phyloP scores from a whole-genome alignment of 2,329 filamentous ascomycete species.

The Zopfia rhizophila region DNA sequence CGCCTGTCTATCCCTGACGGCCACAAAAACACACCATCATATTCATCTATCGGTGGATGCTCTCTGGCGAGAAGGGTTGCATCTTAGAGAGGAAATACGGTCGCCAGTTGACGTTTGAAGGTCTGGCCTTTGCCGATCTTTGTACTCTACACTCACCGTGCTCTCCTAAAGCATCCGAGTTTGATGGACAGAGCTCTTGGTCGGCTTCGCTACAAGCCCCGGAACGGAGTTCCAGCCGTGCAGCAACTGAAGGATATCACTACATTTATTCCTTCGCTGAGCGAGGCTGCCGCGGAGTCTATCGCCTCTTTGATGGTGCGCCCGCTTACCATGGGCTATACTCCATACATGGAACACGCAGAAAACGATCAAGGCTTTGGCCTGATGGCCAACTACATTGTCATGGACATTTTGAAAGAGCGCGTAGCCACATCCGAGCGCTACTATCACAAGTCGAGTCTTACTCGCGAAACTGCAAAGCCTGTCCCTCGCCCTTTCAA shows the following conservation, averaged over 20 bases:
- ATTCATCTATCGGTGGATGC: constrained; percentile 39
- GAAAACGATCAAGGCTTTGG: constrained; percentile 15
- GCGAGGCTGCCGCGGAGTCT: constrained; percentile 2
- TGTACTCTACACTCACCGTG: constrained; percentile 25
- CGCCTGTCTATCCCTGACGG: constrained; percentile 25
- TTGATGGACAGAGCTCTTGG: constrained; percentile 20
- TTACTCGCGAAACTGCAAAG: no score
- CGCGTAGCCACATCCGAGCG: constrained; percentile 14
- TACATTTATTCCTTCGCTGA: constrained; percentile 16
- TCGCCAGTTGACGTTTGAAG: constrained; percentile 16
- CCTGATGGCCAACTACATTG: constrained; percentile 3
- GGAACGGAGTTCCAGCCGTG: constrained; percentile 15
- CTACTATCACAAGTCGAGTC: constrained; percentile 12
- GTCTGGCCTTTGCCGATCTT: constrained; percentile 24
- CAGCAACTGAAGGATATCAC: constrained; percentile 20
- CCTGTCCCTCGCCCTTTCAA: no score
- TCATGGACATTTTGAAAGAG: constrained; percentile 12
- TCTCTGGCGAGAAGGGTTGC: constrained; percentile 29
- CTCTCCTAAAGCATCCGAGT: constrained; percentile 25
- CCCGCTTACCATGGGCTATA: constrained; percentile 24
- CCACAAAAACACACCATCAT: constrained; percentile 23
- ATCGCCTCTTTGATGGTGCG: constrained; percentile 19
- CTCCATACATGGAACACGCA: constrained; percentile 18
- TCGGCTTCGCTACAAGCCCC: constrained; percentile 18
- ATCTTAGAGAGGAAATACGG: constrained; percentile 1